Conservation (phyloP, 495 filamentous ascomycete species). For the Hypoxylon fragiforme region DNA sequence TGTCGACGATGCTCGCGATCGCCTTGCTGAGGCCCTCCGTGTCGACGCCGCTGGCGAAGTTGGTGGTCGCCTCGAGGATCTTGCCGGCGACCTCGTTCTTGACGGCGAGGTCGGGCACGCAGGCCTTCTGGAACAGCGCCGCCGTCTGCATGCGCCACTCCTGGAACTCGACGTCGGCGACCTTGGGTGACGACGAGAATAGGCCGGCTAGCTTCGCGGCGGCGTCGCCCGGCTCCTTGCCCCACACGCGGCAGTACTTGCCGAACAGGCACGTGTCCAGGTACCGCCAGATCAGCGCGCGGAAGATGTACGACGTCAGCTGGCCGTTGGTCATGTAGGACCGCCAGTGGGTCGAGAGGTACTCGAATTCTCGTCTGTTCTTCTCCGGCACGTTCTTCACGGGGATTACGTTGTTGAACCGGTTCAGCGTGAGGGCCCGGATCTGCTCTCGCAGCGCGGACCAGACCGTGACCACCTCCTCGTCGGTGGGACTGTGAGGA, state of each 20-base stretch:
- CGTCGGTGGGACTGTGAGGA: constrained; percentile 17
- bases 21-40: constrained; percentile 4
- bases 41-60: constrained; percentile 12
- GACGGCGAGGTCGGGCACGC: constrained; percentile 12
- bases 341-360: constrained; percentile 34
- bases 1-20: constrained; percentile 15
- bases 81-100: constrained; percentile 9
- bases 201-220: constrained; percentile 7
- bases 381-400: constrained; percentile 17
- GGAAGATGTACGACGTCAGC: constrained; percentile 31
- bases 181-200: constrained; percentile 2
- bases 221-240: constrained; percentile 21
- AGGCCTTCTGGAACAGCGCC: constrained; percentile 14
- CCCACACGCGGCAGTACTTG: constrained; percentile 31
- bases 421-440: constrained; percentile 16
- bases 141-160: constrained; percentile 32
- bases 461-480: constrained; percentile 21
- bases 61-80: constrained; percentile 10
- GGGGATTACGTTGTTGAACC: constrained; percentile 16
- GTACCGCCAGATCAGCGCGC: constrained; percentile 37
- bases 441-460: constrained; percentile 21
- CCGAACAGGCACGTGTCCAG: constrained; percentile 23
- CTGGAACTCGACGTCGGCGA: constrained; percentile 13
- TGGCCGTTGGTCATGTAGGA: constrained; percentile 21
- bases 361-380: constrained; percentile 19